Evolutionary conservation across 2,329 filamentous ascomycete species (phyloP), one percentile per base, ranked within the genome.

Genomic region (Ustulina deusta): DNA sequence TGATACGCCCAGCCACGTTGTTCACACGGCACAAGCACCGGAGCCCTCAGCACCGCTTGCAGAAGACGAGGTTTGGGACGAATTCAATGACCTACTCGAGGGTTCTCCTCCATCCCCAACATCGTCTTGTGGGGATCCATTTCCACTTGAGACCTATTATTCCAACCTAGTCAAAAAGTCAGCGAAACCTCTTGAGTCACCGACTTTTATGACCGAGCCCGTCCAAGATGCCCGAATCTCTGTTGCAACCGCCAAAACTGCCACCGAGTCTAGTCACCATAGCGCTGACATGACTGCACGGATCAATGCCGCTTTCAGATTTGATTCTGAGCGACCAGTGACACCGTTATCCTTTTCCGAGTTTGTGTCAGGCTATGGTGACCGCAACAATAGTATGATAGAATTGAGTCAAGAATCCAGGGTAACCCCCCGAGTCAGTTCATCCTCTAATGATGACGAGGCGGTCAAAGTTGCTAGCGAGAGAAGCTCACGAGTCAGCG

Each of bases 21-120:
- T 86, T 6, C 88, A 90, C 3, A 92, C 89, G 17, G 90, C 92
- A 6, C 81, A 93, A 2, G 83, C 92, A 25, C 91, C 91, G 0
- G 81, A 83, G 2, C 83, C 87, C 1, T 84, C 83, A 51, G 88
- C 89, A 3, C 90, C 88, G 0, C 85, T 90, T 3, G 88, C 83
- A 0, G 92, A 97, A 71, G 95, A 97, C 74, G 95, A 97, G 76
- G 87, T 97, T 1, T 98, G 95, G 95, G 90, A 94, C 59, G 95
- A 97, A 79, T 97, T 97, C 76, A 90, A 98, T 72, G 95, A 97
- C 74, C 82, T 97, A 13, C 87, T 97, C 61, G 92, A 92, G 60
- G 90, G 93, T 11, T 80, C 80, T 1, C 84, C 84, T 2, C 80
- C 81, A 1, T 89, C 87, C 0, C 81, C 85, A 5, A 85, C 84